Evolutionary conservation across 2,329 filamentous ascomycete species (phyloP).

Genomic region (Mycosphaerella sp.): DNA sequence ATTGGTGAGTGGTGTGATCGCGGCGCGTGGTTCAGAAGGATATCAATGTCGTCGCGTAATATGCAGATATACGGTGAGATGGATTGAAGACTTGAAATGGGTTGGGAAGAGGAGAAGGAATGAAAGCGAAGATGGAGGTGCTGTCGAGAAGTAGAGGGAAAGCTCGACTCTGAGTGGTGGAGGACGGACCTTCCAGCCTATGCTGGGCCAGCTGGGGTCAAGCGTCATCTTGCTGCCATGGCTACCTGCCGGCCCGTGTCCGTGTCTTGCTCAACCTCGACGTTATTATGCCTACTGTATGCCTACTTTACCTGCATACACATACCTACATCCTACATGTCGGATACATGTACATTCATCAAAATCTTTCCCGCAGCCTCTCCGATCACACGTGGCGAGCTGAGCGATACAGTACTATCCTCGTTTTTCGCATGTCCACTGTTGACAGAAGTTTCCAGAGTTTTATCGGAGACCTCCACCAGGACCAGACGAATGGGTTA

Average conservation of each 20-base stretch:
- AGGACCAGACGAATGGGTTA: too few species aligned
- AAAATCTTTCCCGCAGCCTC: too few species aligned
- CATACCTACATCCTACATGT: too few species aligned
- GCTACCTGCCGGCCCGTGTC: constrained; percentile 5
- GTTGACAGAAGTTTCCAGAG: too few species aligned
- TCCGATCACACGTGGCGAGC: too few species aligned
- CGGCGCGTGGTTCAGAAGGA: constrained; percentile 9
- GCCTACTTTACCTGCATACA: not conserved
- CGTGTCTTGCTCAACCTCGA: not conserved
- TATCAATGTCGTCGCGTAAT: constrained; percentile 21
- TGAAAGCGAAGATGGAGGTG: constrained; percentile 2
- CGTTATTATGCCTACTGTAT: too few species aligned
- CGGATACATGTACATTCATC: too few species aligned
- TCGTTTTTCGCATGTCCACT: too few species aligned
- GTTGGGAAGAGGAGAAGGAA: not conserved
- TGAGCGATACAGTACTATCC: too few species aligned
- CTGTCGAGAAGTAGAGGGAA: constrained; percentile 2
- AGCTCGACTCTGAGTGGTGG: constrained; percentile 5
- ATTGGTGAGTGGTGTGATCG: constrained; percentile 8
- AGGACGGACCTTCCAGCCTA: not conserved
- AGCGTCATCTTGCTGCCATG: constrained; percentile 3
- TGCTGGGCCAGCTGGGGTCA: not conserved
- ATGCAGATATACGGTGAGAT: constrained; percentile 12
- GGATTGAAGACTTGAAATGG: constrained; percentile 2
- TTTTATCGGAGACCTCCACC: too few species aligned